A percentile compares a stretch with the other conserved stretches of the same genome.
Evolutionary conservation across 129 eudicot genomes (phyloP).

Genomic region (Tagetes erecta): DNA sequence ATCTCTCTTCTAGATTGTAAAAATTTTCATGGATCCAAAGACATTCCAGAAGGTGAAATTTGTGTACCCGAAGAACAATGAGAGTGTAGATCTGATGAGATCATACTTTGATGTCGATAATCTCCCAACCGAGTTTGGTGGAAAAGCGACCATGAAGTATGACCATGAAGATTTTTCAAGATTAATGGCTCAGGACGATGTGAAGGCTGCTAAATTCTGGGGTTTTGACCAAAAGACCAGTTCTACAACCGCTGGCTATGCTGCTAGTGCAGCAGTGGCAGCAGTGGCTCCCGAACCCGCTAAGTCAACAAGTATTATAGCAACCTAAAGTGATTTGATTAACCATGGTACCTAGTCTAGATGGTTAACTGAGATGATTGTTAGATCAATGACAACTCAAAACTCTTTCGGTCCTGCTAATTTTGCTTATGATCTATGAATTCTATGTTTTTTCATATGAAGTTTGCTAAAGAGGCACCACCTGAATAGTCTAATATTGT

Average conservation of each 20-base stretch:
- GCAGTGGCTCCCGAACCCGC: conserved; percentile 64
- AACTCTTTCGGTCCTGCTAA: conserved; percentile 18
- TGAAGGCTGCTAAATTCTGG: conserved; percentile 79
- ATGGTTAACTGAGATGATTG: conserved; percentile 13
- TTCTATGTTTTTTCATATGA: not conserved
- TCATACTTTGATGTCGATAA: conserved; percentile 69
- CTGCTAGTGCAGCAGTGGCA: conserved; percentile 52
- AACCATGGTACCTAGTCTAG: conserved; percentile 8
- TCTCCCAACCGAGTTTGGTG: conserved; percentile 91
- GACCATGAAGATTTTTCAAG: conserved; percentile 90
- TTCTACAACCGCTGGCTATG: conserved; percentile 26
- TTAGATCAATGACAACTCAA: conserved; percentile 19
- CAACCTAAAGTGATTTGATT: conserved; percentile 4
- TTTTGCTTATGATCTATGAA: not conserved
- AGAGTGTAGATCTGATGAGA: conserved; percentile 75
- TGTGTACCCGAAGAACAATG: conserved; percentile 80
- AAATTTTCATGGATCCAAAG: conserved; percentile 74
- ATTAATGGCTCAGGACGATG: conserved; percentile 83
- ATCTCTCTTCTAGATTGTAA: conserved; percentile 50
- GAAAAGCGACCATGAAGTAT: conserved; percentile 68
- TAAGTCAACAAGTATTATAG: conserved; percentile 23
- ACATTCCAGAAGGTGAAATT: conserved; percentile 71
- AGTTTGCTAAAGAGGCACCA: no score
- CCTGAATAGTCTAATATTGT: no score
- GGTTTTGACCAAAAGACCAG: conserved; percentile 52